Percentiles rank a stretch among this genome's conserved stretches.
Conservation (phyloP, 306 rosid species). For the Citrullus amarus region DNA sequence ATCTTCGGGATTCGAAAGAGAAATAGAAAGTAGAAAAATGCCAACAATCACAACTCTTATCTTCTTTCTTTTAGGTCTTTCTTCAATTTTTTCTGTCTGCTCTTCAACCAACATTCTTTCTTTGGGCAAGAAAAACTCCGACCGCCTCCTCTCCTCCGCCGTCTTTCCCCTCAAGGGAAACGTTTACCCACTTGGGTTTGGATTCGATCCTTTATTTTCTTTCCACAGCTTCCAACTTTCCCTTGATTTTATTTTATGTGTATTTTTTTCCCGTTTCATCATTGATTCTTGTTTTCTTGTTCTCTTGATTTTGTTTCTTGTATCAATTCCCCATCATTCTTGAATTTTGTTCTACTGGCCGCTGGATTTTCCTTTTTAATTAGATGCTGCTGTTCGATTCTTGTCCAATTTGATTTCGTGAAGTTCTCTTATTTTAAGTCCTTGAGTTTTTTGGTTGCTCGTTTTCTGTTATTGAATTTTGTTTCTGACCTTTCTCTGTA, state of each 20-base stretch:
- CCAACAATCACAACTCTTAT: not conserved
- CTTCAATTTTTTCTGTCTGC: constrained; percentile 12
- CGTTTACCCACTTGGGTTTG: constrained; percentile 81
- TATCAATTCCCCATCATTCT: not conserved
- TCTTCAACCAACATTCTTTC: constrained; percentile 30
- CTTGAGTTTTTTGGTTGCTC: not conserved
- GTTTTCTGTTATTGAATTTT: not conserved
- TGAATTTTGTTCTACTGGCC: not conserved
- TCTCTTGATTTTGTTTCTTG: not conserved
- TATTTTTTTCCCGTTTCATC: not conserved
- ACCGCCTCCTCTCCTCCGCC: constrained; percentile 17
- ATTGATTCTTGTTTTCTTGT: not conserved
- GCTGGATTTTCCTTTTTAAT: not conserved
- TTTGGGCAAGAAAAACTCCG: not conserved
- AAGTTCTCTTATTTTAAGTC: not conserved
- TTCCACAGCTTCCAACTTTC: not conserved
- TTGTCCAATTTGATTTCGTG: not conserved
- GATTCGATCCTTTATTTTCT: not conserved
- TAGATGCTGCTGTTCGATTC: not conserved
- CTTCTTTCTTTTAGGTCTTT: constrained; percentile 23
- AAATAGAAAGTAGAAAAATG: constrained; percentile 5
- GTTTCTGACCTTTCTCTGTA: not conserved
- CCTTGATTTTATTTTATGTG: not conserved
- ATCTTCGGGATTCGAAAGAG: not conserved
- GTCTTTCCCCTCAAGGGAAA: constrained; percentile 44